A percentile compares a stretch with the other conserved stretches of the same genome.
Evolutionary conservation across 1,284 basidiomycete species (phyloP).

Genomic region (Ganoderma lucidum): DNA sequence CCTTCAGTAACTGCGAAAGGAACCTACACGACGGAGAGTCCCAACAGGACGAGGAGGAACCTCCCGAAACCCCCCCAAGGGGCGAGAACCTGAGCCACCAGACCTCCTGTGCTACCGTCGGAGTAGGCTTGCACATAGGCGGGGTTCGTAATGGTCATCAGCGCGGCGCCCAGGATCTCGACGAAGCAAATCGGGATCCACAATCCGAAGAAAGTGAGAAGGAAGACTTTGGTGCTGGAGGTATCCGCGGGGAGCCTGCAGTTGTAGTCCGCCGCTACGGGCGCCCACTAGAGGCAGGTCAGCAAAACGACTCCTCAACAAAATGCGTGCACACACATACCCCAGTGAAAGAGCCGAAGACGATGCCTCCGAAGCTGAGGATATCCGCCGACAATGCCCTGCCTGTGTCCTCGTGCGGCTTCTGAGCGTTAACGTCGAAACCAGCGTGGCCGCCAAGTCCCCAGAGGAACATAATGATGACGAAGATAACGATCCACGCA

Average conservation of each 20-base stretch:
- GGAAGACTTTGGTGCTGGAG: constrained; percentile 56
- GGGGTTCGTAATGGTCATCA: constrained; percentile 64
- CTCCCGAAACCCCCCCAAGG: constrained; percentile 61
- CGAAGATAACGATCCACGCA: constrained; percentile 64
- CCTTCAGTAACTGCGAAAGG: neutral
- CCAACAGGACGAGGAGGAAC: constrained; percentile 66
- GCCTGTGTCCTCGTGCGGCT: constrained; percentile 54
- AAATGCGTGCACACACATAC: constrained; percentile 39
- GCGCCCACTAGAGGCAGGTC: constrained; percentile 47
- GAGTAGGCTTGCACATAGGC: constrained; percentile 58
- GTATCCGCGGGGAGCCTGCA: constrained; percentile 57
- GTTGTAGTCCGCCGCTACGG: constrained; percentile 64
- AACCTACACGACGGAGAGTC: constrained; percentile 58
- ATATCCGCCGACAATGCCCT: constrained; percentile 53
- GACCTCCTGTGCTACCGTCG: constrained; percentile 57
- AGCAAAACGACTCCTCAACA: neutral
- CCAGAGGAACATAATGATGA: constrained; percentile 64
- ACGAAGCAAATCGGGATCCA: constrained; percentile 64
- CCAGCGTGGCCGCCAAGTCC: constrained; percentile 62
- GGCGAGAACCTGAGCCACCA: constrained; percentile 51
- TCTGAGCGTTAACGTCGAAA: constrained; percentile 56
- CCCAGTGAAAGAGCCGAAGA: constrained; percentile 61
- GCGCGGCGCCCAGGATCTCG: constrained; percentile 60
- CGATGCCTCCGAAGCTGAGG: constrained; percentile 64
- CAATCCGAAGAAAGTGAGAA: constrained; percentile 63